Evolutionary conservation across 2,329 filamentous ascomycete species (phyloP).

Genomic region (Verticillium albo-atrum): DNA sequence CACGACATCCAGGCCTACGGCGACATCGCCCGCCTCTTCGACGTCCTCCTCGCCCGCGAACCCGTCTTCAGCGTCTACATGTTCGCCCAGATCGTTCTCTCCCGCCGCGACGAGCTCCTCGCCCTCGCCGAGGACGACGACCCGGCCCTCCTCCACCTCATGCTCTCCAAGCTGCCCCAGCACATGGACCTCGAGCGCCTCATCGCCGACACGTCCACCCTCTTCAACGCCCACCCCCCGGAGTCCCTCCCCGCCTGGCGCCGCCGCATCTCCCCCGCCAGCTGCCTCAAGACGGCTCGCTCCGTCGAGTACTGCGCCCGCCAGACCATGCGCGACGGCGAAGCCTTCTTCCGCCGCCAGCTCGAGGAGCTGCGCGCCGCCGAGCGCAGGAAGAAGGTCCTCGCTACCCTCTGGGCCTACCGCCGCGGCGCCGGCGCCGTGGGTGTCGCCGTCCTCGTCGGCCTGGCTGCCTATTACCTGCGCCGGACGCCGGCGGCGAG

Average conservation of each 20-base stretch:
- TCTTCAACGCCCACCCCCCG: slow-evolving; percentile 68
- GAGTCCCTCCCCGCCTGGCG: slow-evolving; percentile 68
- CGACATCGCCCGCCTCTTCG: slow-evolving; percentile 86
- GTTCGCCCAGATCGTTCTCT: slow-evolving; percentile 82
- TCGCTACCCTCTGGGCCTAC: slow-evolving; percentile 57
- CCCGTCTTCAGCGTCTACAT: slow-evolving; percentile 89
- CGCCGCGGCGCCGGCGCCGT: slow-evolving; percentile 58
- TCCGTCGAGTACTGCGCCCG: slow-evolving; percentile 40
- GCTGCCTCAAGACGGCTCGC: slow-evolving; percentile 80
- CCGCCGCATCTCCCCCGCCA: slow-evolving; percentile 61
- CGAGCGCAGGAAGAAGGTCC: slow-evolving; percentile 50
- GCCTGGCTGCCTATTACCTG: slow-evolving; percentile 63
- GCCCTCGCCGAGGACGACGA: slow-evolving; percentile 79
- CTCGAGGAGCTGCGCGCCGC: slow-evolving; percentile 64
- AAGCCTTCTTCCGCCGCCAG: slow-evolving; percentile 65
- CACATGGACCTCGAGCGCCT: slow-evolving; percentile 76
- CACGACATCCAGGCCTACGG: slow-evolving; percentile 90
- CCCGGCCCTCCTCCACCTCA: slow-evolving; percentile 86
- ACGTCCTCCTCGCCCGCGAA: slow-evolving; percentile 82
- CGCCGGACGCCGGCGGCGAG: slow-evolving; percentile 37
- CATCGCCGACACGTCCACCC: slow-evolving; percentile 58
- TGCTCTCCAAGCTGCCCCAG: slow-evolving; percentile 80
- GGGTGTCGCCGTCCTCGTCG: slow-evolving; percentile 63
- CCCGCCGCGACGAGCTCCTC: slow-evolving; percentile 78
- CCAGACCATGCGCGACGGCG: slow-evolving; percentile 63